These are phyloP conservation scores for Lipomyces yamanashiensis DNA, from an alignment of 805 yeast species.

Conservation along the genomic window DNA sequence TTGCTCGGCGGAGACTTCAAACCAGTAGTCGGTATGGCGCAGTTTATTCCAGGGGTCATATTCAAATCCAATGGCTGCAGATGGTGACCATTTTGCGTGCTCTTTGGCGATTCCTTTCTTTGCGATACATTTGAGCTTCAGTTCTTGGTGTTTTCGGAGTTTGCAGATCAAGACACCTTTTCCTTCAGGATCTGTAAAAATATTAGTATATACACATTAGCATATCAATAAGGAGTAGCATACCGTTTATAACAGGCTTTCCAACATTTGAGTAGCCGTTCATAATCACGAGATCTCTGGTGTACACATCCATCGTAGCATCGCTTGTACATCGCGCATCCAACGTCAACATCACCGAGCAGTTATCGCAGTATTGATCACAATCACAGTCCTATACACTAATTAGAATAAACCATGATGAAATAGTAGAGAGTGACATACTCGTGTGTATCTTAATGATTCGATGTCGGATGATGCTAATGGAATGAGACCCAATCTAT, in stretches of 20 bases:
- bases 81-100: constrained; percentile 98
- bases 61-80: constrained; percentile 93
- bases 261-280: constrained; percentile 58
- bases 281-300: constrained; percentile 68
- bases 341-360: constrained; percentile 84
- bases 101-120: constrained; percentile 69
- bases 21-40: constrained; percentile 96
- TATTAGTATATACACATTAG: background rate
- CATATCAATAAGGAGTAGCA: background rate
- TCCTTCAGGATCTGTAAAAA: constrained; percentile 59
- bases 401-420: background rate
- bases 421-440: constrained; percentile 1
- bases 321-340: constrained; percentile 90
- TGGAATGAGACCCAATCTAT: constrained; percentile 91
- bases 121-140: constrained; percentile 88
- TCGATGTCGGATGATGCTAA: constrained; percentile 83
- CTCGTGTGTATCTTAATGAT: constrained; percentile 45
- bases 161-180: constrained; percentile 92
- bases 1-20: constrained; percentile 79
- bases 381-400: constrained; percentile 78
- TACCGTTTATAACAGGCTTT: constrained; percentile 70
- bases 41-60: constrained; percentile 99
- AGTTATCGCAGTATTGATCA: constrained; percentile 94
- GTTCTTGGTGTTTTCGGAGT: constrained; percentile 88
- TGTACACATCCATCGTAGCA: constrained; percentile 85